These are phyloP conservation scores for Odonthalia washingtoniensis DNA, from an alignment of 31 red algal genomes.

Conservation along the genomic window DNA sequence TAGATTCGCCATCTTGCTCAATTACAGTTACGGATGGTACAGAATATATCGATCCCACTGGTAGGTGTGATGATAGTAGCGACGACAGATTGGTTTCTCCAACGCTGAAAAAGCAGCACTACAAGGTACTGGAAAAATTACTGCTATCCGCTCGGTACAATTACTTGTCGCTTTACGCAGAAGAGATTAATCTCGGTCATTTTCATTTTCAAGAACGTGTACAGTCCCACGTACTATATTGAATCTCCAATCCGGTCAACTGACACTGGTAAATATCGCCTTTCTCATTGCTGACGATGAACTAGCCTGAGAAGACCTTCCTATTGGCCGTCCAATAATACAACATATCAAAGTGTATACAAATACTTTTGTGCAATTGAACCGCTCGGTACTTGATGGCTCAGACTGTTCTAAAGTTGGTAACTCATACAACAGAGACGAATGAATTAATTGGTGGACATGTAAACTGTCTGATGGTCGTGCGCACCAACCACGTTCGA, in stretches of 20 bases:
- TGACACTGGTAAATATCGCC: constrained; percentile 49
- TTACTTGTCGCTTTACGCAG: constrained; percentile 38
- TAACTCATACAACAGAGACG: too few species aligned
- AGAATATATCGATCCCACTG: background rate
- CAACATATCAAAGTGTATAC: constrained; percentile 21
- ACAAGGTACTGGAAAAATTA: constrained; percentile 36
- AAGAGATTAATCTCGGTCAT: constrained; percentile 37
- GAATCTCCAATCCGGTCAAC: constrained; percentile 8
- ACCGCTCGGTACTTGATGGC: constrained; percentile 6
- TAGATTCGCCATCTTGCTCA: constrained; percentile 28
- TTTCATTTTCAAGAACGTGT: constrained; percentile 18
- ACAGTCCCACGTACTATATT: constrained; percentile 32
- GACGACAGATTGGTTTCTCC: constrained; percentile 24
- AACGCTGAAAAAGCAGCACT: background rate
- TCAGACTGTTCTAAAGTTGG: too few species aligned
- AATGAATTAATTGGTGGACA: too few species aligned
- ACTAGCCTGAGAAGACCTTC: constrained; percentile 48
- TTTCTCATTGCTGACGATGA: constrained; percentile 42
- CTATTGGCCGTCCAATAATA: constrained; percentile 48
- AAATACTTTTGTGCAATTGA: background rate
- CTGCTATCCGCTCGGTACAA: constrained; percentile 5
- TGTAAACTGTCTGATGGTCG: too few species aligned
- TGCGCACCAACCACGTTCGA: too few species aligned
- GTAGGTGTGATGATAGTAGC: constrained; percentile 46
- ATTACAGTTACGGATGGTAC: constrained; percentile 19